Percentiles rank a stretch among this genome's conserved stretches.
Evolutionary conservation across 177 flowering plant genomes (phyloP).

Genomic region (Vitis hybrid): DNA sequence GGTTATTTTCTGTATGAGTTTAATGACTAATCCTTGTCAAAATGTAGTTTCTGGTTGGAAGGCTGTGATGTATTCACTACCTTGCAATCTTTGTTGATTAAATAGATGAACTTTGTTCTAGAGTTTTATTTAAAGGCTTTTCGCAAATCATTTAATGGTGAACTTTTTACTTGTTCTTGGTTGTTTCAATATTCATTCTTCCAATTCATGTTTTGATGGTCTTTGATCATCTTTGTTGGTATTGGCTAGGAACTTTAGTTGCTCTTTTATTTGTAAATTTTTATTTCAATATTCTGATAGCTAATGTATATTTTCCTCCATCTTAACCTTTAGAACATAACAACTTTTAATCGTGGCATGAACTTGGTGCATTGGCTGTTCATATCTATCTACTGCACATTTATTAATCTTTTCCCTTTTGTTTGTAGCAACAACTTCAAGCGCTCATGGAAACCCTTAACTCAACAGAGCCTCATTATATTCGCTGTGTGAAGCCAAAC

Average conservation of each 20-base stretch:
- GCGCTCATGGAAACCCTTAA: slow-evolving; percentile 96
- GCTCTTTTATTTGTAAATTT: no score
- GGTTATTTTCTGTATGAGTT: background rate
- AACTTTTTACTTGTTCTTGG: background rate
- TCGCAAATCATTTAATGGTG: no score
- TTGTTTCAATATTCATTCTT: background rate
- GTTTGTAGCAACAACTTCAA: slow-evolving; percentile 95
- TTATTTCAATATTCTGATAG: no score
- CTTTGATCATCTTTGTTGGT: no score
- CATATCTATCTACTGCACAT: slow-evolving; percentile 1
- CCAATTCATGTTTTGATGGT: background rate
- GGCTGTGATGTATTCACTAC: no score
- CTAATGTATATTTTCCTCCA: no score
- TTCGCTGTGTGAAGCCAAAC: slow-evolving; percentile 99
- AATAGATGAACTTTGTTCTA: no score
- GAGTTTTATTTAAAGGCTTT: no score
- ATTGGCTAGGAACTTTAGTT: no score
- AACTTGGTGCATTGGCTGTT: background rate
- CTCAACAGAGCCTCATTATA: slow-evolving; percentile 92
- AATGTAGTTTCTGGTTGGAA: background rate
- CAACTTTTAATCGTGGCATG: background rate
- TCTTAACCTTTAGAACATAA: no score
- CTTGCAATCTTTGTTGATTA: background rate
- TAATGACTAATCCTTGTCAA: background rate
- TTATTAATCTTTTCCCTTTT: background rate